A percentile compares a stretch with the other conserved stretches of the same genome.
Evolutionary conservation across 176 grass and related monocot species (phyloP).

Genomic region (Elaeis guineensis): DNA sequence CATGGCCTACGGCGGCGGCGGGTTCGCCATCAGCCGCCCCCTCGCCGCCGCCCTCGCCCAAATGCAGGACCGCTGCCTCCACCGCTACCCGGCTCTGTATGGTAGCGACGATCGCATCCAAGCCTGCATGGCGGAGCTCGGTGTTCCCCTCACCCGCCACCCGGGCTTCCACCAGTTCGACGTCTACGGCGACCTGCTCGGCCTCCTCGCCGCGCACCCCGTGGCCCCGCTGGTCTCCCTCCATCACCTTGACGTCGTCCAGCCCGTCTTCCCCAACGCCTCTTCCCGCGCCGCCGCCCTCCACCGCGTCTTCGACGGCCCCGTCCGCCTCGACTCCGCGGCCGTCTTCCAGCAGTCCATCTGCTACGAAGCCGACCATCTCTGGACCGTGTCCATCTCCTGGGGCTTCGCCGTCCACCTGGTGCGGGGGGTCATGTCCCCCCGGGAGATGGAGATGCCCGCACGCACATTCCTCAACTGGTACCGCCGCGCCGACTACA

Average conservation of each 20-base stretch:
- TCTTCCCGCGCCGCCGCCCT: slow-evolving; percentile 14
- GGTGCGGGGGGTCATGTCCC: slow-evolving; percentile 1
- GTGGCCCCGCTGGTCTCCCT: slow-evolving; percentile 30
- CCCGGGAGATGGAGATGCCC: slow-evolving; percentile 29
- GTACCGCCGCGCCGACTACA: slow-evolving; percentile 15
- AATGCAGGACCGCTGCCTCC: slow-evolving; percentile 79
- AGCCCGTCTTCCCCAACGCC: slow-evolving; percentile 18
- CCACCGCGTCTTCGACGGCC: slow-evolving; percentile 19
- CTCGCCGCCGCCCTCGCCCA: slow-evolving; percentile 64
- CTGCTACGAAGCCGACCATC: slow-evolving; percentile 18
- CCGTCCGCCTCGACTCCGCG: slow-evolving; percentile 17
- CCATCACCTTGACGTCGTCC: slow-evolving; percentile 39
- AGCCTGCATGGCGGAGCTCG: slow-evolving; percentile 95
- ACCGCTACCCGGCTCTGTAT: slow-evolving; percentile 74
- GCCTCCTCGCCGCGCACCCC: slow-evolving; percentile 31
- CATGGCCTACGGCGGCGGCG: slow-evolving; percentile 95
- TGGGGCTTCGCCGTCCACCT: slow-evolving; percentile 34
- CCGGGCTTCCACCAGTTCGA: slow-evolving; percentile 37
- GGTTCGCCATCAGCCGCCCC: slow-evolving; percentile 89
- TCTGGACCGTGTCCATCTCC: slow-evolving; percentile 22
- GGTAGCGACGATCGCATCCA: slow-evolving; percentile 97
- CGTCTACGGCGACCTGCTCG: slow-evolving; percentile 27
- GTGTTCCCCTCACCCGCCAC: slow-evolving; percentile 68
- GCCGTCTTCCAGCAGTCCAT: slow-evolving; percentile 30
- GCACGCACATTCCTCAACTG: slow-evolving; percentile 34